These are phyloP conservation scores for Entomortierella lignicola DNA, from an alignment of 192 early-diverging fungal genomes.

Conservation along the genomic window DNA sequence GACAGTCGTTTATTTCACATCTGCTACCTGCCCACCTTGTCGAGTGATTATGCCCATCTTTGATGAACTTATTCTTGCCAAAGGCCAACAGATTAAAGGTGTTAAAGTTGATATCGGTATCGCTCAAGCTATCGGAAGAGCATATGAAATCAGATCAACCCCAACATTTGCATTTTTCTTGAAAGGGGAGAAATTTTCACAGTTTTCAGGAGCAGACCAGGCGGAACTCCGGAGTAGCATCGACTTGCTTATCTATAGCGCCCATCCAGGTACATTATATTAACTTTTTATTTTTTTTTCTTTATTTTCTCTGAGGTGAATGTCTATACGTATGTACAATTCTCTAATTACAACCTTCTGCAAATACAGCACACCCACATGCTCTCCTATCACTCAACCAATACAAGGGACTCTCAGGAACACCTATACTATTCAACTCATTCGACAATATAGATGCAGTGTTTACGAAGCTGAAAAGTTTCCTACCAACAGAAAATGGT, in stretches of 20 bases:
- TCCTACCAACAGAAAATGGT: constrained; percentile 26
- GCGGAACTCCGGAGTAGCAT: constrained; percentile 68
- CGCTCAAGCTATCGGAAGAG: constrained; percentile 63
- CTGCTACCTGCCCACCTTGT: constrained; percentile 75
- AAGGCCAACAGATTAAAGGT: constrained; percentile 63
- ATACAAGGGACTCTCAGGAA: constrained; percentile 53
- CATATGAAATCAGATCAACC: constrained; percentile 69
- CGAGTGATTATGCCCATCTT: constrained; percentile 76
- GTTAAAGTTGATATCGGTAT: constrained; percentile 70
- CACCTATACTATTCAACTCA: constrained; percentile 57
- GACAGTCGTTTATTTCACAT: constrained; percentile 78
- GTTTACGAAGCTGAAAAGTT: constrained; percentile 47
- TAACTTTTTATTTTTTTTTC: background rate
- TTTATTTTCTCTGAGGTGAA: too few species aligned
- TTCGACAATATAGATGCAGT: constrained; percentile 45
- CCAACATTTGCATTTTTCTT: constrained; percentile 82
- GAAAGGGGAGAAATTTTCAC: constrained; percentile 63
- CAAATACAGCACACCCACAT: constrained; percentile 70
- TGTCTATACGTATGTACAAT: too few species aligned
- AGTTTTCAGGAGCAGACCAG: constrained; percentile 73
- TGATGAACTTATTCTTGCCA: constrained; percentile 65
- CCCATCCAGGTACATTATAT: constrained; percentile 68
- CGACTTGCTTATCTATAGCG: constrained; percentile 70
- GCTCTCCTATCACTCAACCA: constrained; percentile 52
- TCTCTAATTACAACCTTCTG: background rate